These are phyloP conservation scores for Quercus gilva DNA, from an alignment of 306 rosid species.

Conservation along the genomic window DNA sequence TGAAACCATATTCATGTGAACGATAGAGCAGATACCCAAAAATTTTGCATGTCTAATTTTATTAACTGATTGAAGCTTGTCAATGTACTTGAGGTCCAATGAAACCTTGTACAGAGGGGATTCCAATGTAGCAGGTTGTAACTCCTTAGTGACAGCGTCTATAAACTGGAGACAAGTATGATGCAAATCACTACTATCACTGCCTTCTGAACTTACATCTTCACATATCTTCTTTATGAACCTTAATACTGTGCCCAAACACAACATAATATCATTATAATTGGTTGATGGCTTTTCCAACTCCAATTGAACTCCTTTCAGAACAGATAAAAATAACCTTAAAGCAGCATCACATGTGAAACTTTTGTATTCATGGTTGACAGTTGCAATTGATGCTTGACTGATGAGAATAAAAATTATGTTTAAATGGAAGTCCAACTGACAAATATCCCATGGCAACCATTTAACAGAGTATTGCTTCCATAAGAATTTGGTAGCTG, in stretches of 20 bases:
- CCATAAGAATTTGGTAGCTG: conserved; percentile 43
- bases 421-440: conserved; percentile 61
- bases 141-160: conserved; percentile 56
- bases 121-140: conserved; percentile 63
- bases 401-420: conserved; percentile 44
- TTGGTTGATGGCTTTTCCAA: conserved; percentile 46
- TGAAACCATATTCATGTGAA: conserved; percentile 77
- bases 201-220: conserved; percentile 35
- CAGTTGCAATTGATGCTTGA: conserved; percentile 46
- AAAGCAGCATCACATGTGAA: conserved; percentile 47
- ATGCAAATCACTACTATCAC: conserved; percentile 40
- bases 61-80: conserved; percentile 35
- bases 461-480: conserved; percentile 59
- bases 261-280: conserved; percentile 49
- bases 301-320: conserved; percentile 67
- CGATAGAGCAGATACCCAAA: conserved; percentile 28
- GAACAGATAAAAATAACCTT: conserved; percentile 55
- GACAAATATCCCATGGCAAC: conserved; percentile 74
- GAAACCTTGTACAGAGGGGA: conserved; percentile 74
- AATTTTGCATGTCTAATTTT: conserved; percentile 32
- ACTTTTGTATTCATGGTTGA: conserved; percentile 43
- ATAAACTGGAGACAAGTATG: conserved; percentile 41
- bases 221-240: conserved; percentile 53
- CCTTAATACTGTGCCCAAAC: conserved; percentile 46
- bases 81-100: conserved; percentile 55